Conservation (phyloP, 2,329 filamentous ascomycete genomes). For the Onygenales sp. region DNA sequence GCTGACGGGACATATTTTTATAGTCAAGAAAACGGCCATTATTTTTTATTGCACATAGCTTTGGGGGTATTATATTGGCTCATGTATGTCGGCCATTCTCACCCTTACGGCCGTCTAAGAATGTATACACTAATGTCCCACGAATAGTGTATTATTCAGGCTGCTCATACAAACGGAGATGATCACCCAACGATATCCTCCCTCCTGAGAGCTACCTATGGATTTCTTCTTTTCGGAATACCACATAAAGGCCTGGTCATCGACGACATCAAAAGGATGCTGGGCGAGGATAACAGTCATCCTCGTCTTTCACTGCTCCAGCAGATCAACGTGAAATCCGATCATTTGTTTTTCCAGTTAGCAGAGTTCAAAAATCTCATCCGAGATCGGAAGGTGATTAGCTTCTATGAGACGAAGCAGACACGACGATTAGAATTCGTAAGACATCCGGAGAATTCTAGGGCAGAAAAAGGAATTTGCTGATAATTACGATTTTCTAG, state of each 20-base stretch:
- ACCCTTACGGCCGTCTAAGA: not conserved
- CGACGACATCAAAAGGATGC: not conserved
- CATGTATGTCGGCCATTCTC: not conserved
- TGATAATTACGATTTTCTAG: not conserved
- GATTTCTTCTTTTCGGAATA: not conserved
- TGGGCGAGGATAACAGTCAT: not conserved
- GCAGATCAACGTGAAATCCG: not conserved
- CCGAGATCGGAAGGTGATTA: not conserved
- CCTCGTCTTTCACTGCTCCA: not conserved
- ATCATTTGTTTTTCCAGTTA: not conserved
- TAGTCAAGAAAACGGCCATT: slow-evolving; percentile 1
- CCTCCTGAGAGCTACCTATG: not conserved
- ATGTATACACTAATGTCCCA: not conserved
- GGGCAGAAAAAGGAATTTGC: not conserved
- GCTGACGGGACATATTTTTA: not conserved
- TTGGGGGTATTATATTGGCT: slow-evolving; percentile 10
- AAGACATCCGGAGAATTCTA: not conserved
- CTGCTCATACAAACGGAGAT: not conserved
- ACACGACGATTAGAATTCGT: not conserved
- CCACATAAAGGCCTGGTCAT: not conserved
- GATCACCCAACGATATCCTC: not conserved
- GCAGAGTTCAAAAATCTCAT: not conserved
- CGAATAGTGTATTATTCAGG: not conserved
- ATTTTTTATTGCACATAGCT: slow-evolving; percentile 10
- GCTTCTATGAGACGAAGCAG: not conserved